Conservation (phyloP, 2,329 filamentous ascomycete species). For the Coniochaeta sp. region DNA sequence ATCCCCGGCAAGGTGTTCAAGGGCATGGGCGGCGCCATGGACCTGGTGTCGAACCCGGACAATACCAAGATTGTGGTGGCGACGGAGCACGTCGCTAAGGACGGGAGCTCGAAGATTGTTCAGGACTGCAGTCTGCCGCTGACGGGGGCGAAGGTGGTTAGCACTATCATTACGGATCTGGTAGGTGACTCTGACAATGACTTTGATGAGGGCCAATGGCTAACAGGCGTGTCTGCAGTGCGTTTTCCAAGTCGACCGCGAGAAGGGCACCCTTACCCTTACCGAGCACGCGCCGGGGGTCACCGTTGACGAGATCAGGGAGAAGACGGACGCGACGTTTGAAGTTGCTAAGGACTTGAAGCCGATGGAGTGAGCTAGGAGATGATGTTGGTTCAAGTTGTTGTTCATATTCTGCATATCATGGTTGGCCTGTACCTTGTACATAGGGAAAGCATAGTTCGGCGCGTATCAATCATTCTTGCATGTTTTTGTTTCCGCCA, state of each 20-base stretch:
- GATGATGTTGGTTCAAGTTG: background rate
- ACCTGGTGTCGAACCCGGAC: conserved; percentile 64
- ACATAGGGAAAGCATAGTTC: background rate
- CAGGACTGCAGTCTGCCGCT: conserved; percentile 56
- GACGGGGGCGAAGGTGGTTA: conserved; percentile 60
- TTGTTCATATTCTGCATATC: background rate
- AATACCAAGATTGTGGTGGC: conserved; percentile 66
- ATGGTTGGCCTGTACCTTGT: background rate
- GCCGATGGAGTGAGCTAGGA: conserved; percentile 28
- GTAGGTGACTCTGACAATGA: conserved; percentile 34
- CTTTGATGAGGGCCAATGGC: background rate
- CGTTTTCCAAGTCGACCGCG: conserved; percentile 63
- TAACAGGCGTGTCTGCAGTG: conserved; percentile 34
- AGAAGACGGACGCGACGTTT: conserved; percentile 66
- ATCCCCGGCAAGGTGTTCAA: conserved; percentile 83
- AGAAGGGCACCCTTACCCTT: conserved; percentile 54
- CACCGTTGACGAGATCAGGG: conserved; percentile 58
- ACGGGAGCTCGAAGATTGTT: conserved; percentile 61
- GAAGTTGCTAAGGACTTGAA: conserved; percentile 51
- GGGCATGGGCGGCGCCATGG: conserved; percentile 79
- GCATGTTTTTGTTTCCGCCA: background rate
- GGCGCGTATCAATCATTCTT: background rate
- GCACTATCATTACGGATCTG: conserved; percentile 67
- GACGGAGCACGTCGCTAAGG: conserved; percentile 63
- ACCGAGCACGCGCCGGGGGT: conserved; percentile 66